Conservation (phyloP, 768 basidiomycete genomes). For the Tricholoma sp. region DNA sequence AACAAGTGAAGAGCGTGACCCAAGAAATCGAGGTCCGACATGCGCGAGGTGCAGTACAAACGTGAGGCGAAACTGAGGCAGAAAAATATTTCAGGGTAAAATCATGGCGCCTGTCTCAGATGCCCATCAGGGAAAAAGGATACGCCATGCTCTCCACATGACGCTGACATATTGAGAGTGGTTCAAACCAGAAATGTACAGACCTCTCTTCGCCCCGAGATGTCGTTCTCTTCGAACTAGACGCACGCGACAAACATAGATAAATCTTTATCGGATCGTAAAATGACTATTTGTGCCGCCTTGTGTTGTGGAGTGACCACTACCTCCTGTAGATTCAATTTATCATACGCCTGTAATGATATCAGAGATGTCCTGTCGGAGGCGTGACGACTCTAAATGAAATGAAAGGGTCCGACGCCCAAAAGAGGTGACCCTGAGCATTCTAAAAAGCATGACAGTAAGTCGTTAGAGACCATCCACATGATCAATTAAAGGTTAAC, state of each 20-base stretch:
- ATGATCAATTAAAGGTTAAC: not conserved
- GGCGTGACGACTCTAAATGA: not conserved
- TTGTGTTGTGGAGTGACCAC: conserved; percentile 1
- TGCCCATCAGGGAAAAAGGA: not conserved
- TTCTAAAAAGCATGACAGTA: not conserved
- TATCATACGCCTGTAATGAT: not conserved
- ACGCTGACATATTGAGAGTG: not conserved
- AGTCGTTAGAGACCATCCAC: not conserved
- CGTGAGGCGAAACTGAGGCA: conserved; percentile 1
- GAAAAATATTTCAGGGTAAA: not conserved
- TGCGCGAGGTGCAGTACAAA: not conserved
- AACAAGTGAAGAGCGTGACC: not conserved
- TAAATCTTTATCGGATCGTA: not conserved
- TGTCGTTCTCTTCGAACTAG: not conserved
- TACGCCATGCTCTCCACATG: not conserved
- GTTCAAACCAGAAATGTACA: not conserved
- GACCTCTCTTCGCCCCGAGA: not conserved
- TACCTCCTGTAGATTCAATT: not conserved
- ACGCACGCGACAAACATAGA: not conserved
- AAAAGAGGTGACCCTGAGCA: not conserved
- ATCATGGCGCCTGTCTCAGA: not conserved
- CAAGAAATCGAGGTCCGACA: not conserved
- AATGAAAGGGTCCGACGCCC: not conserved
- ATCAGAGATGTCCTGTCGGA: not conserved
- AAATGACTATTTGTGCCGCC: not conserved